Conservation (phyloP, 208 protist species). For the Histomonas meleagridis region DNA sequence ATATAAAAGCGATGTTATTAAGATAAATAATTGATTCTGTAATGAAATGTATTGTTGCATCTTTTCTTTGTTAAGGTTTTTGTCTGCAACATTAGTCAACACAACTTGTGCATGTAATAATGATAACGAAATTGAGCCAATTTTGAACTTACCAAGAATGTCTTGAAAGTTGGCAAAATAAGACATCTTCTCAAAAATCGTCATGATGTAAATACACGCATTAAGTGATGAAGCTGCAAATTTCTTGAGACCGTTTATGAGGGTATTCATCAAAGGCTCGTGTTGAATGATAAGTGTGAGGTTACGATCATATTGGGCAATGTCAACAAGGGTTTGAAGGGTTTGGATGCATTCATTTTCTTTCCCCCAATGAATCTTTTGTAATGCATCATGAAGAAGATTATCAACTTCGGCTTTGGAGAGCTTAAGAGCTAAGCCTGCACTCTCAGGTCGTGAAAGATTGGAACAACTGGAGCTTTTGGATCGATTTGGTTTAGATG, state of each 20-base stretch:
- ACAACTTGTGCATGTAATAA: not conserved
- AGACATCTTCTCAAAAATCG: not conserved
- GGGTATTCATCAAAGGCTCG: not conserved
- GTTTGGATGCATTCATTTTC: not conserved
- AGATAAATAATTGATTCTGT: not conserved
- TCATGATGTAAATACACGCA: not conserved
- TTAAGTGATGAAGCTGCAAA: not conserved
- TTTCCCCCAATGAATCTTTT: not conserved
- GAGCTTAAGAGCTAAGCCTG: not conserved
- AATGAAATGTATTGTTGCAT: not conserved
- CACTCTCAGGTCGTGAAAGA: not conserved
- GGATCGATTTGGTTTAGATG: no score
- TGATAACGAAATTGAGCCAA: not conserved
- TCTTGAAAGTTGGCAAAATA: not conserved
- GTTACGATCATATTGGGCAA: not conserved
- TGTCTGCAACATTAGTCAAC: not conserved
- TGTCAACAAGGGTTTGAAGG: not conserved
- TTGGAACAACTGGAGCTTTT: not conserved
- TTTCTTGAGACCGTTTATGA: not conserved
- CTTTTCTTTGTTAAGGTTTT: not conserved
- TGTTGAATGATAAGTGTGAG: not conserved
- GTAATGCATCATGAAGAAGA: not conserved
- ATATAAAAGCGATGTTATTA: not conserved
- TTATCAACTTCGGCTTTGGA: not conserved
- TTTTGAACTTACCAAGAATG: not conserved